Conservation (phyloP, 106 monocot species). For the Cymbidium sinense region DNA sequence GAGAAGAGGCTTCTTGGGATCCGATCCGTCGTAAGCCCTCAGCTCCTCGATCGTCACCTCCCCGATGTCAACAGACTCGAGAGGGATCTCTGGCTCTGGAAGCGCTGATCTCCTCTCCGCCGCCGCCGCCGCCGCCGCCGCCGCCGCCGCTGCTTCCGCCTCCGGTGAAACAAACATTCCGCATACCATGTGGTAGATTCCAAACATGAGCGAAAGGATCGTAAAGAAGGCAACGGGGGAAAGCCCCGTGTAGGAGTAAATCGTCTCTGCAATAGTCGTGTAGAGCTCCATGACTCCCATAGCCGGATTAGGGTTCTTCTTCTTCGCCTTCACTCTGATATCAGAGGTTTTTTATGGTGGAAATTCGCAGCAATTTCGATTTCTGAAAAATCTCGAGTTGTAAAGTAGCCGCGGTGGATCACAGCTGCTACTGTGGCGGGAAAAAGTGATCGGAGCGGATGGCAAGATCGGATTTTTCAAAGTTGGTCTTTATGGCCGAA, state of each 20-base stretch:
- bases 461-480: too few species aligned
- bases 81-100: slow-evolving; percentile 8
- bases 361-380: too few species aligned
- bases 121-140: neutral
- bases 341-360: too few species aligned
- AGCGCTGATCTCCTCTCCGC: neutral
- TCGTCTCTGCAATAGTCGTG: slow-evolving; percentile 32
- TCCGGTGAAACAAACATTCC: slow-evolving; percentile 64
- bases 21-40: slow-evolving; percentile 59
- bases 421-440: too few species aligned
- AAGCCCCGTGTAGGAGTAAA: slow-evolving; percentile 70
- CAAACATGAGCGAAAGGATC: slow-evolving; percentile 68
- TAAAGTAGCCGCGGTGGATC: too few species aligned
- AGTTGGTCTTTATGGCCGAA: too few species aligned
- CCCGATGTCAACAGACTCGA: slow-evolving; percentile 54
- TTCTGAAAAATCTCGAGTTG: too few species aligned
- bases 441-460: too few species aligned
- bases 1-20: slow-evolving; percentile 64
- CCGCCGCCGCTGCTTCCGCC: neutral
- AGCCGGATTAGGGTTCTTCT: neutral
- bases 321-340: neutral
- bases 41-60: slow-evolving; percentile 64
- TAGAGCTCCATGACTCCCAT: slow-evolving; percentile 12
- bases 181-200: slow-evolving; percentile 63
- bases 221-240: slow-evolving; percentile 66